phyloP scores from a whole-genome alignment of 2,329 filamentous ascomycete genomes.

The Nemania sp. region DNA sequence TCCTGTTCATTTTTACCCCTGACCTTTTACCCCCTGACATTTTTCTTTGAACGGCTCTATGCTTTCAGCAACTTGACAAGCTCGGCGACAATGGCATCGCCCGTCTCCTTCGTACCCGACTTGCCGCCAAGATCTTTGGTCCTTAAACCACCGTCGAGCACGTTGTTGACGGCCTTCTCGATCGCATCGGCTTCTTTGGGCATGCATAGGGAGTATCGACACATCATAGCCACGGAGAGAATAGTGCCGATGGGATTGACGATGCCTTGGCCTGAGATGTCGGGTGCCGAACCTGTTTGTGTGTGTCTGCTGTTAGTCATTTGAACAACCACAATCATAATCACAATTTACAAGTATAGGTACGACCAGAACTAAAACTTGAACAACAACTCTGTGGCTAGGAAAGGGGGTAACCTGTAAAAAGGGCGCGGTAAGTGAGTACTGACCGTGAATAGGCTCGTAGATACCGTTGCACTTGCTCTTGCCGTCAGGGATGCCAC shows the following conservation, averaged over 20 bases:
- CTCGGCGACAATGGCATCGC: constrained; percentile 78
- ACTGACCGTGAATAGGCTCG: constrained; percentile 90
- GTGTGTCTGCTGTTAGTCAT: neutral
- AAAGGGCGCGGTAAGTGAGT: neutral
- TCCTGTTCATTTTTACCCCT: too few species aligned
- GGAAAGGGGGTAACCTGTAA: too few species aligned
- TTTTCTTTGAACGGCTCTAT: constrained; percentile 11
- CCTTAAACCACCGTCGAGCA: constrained; percentile 76
- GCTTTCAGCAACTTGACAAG: constrained; percentile 67
- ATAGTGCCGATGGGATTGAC: constrained; percentile 93
- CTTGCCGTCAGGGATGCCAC: constrained; percentile 83
- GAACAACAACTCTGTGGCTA: too few species aligned
- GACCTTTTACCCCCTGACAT: too few species aligned
- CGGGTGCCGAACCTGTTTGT: constrained; percentile 74
- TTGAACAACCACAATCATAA: too few species aligned
- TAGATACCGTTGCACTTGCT: constrained; percentile 90
- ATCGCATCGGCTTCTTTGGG: constrained; percentile 76
- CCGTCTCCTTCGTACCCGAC: constrained; percentile 71
- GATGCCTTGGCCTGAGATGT: constrained; percentile 88
- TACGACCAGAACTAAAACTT: too few species aligned
- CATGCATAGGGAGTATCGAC: constrained; percentile 86
- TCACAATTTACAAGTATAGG: too few species aligned
- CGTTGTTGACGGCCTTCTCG: constrained; percentile 77
- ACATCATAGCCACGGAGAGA: constrained; percentile 92
- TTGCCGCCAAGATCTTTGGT: constrained; percentile 86